Base-by-base conservation (phyloP, 805 yeast genomes). In the Schwanniomyces polymorphus region DNA sequence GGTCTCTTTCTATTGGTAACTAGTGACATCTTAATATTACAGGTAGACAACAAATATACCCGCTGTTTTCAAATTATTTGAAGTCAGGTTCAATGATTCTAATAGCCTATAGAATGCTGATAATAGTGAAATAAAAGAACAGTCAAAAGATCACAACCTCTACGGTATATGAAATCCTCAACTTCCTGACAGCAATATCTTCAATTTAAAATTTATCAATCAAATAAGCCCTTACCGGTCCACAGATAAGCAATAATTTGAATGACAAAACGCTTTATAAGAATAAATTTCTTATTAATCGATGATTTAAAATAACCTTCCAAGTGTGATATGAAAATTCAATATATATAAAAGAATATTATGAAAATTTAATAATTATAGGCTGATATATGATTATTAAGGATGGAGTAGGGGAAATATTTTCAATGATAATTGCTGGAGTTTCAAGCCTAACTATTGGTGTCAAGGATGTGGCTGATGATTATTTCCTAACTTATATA, bases 1-100 rank as follows among this genome's bases (percentile, higher is more conserved):
- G 78, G 78, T 50, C 78, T 59, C 48, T 73, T 73, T 55, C 78
- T 58, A 50, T 73, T 73, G 27, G 72, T 59, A 21, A 72, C 68
- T 47, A 72, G 48, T 9, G 74, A 66, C 75, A 68, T 68, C 18
- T 39, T 37, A 37, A 23, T 37, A 37, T 17, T 21, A 14, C 27
- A 37, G 39, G 17, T 8, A 31, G 35, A 7, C 17, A 14, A 31
- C 35, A 16, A 31, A 31, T 31, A 31, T 31, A 31, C 35, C 35
- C 35, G 35, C 35, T 31, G 35, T 31, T 31, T 16, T 8, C 35
- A 10, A 31, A 31, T 16, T 6, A 14, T 11, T 18, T 31, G 14
- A 14, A 14, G 21, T 8, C 11, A 14, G 14, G 18, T 31, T 31
- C 18, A 16, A 31, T 31, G 14, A 14, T 31, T 31, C 21, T 31